Percentiles rank a stretch among this genome's conserved stretches.
Evolutionary conservation across 129 eudicot genomes (phyloP).

Genomic region (Mikania micrantha): DNA sequence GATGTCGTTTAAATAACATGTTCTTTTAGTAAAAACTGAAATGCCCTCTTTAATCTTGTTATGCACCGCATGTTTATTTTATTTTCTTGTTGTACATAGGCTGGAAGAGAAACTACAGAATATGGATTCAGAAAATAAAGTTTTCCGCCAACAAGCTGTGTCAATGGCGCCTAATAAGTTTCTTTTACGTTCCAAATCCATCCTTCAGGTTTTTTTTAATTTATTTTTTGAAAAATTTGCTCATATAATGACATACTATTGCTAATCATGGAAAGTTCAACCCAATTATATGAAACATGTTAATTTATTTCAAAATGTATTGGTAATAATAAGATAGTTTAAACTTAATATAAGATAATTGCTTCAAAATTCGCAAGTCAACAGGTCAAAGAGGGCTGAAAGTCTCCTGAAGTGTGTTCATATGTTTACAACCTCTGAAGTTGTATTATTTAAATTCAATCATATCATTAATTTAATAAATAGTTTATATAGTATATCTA

Average conservation of each 20-base stretch:
- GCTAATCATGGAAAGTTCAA: background rate
- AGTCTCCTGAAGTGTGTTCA: background rate
- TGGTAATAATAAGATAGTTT: background rate
- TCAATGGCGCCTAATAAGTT: slow-evolving; percentile 88
- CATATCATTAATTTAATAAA: background rate
- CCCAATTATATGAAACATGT: background rate
- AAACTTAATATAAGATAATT: background rate
- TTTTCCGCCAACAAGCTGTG: slow-evolving; percentile 95
- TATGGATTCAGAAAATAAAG: slow-evolving; percentile 91
- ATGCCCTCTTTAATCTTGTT: background rate
- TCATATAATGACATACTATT: background rate
- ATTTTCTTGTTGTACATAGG: slow-evolving; percentile 34
- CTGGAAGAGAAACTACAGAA: slow-evolving; percentile 76
- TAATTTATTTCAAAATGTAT: background rate
- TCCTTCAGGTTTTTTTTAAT: slow-evolving; percentile 75
- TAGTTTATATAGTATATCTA: too few relatives aligned
- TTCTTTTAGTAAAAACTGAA: background rate
- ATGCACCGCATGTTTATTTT: background rate
- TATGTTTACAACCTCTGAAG: background rate
- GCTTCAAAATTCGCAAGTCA: background rate
- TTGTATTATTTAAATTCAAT: background rate
- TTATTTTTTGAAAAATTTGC: background rate
- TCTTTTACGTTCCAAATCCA: slow-evolving; percentile 78
- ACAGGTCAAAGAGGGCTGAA: background rate
- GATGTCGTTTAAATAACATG: background rate